A percentile compares a stretch with the other conserved stretches of the same genome.
Conservation (phyloP, 2,329 filamentous ascomycete species). For the Biscogniauxia marginata region DNA sequence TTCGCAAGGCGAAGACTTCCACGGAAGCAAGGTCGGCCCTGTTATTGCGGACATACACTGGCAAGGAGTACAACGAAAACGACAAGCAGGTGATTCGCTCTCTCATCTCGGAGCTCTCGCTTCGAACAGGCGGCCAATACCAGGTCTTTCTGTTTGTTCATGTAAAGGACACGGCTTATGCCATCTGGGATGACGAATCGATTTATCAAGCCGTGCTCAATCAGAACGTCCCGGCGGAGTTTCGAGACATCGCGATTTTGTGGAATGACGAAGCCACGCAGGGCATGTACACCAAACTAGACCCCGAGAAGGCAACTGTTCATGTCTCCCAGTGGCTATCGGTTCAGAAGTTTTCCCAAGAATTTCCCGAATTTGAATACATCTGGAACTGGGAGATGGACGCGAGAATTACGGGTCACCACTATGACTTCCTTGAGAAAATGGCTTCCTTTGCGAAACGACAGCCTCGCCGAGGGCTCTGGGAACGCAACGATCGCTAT, state of each 20-base stretch:
- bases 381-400: conserved; percentile 91
- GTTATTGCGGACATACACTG: conserved; percentile 72
- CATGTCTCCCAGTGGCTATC: conserved; percentile 67
- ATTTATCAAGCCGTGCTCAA: conserved; percentile 60
- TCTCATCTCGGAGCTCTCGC: conserved; percentile 72
- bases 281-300: conserved; percentile 73
- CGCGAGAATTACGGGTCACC: conserved; percentile 73
- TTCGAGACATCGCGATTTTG: conserved; percentile 67
- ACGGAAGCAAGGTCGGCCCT: conserved; percentile 65
- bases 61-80: conserved; percentile 73
- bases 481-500: conserved; percentile 71
- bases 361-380: conserved; percentile 76
- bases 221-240: conserved; percentile 66
- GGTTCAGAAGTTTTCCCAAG: conserved; percentile 72
- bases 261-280: conserved; percentile 75
- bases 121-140: conserved; percentile 78
- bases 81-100: conserved; percentile 77
- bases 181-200: conserved; percentile 58
- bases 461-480: conserved; percentile 70
- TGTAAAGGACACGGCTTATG: conserved; percentile 61
- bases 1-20: conserved; percentile 13
- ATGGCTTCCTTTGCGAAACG: conserved; percentile 60
- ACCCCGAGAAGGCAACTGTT: conserved; percentile 53
- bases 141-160: conserved; percentile 79
- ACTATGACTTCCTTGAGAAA: conserved; percentile 75